Conservation (phyloP, 768 basidiomycete genomes). For the Kwoniella europaea region DNA sequence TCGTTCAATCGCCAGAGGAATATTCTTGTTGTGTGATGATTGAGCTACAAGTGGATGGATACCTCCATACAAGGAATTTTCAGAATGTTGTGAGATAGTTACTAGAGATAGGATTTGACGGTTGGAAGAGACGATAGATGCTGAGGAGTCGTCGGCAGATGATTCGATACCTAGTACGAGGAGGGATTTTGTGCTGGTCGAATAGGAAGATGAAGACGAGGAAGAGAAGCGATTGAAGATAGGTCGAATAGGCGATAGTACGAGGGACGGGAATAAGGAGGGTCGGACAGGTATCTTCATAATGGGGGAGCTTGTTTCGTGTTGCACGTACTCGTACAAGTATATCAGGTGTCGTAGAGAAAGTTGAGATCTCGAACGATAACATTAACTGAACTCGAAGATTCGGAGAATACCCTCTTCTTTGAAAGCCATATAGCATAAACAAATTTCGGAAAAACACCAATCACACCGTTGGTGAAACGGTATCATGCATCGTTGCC, state of each 20-base stretch:
- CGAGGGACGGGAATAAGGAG: too few species aligned
- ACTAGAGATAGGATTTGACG: conserved; percentile 77
- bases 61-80: conserved; percentile 57
- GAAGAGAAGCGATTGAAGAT: too few species aligned
- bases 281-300: too few species aligned
- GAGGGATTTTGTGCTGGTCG: conserved; percentile 25
- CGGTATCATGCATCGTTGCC: conserved; percentile 32
- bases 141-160: conserved; percentile 93
- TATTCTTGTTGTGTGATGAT: conserved; percentile 74
- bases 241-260: too few species aligned
- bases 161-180: conserved; percentile 68
- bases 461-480: conserved; percentile 26
- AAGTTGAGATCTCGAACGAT: neutral
- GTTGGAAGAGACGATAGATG: conserved; percentile 76
- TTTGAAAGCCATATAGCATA: too few species aligned
- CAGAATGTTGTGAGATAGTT: conserved; percentile 76
- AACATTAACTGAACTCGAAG: neutral
- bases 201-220: too few species aligned
- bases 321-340: too few species aligned
- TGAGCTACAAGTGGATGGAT: conserved; percentile 68
- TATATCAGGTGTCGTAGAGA: too few species aligned
- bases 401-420: too few species aligned
- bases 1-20: conserved; percentile 74
- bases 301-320: too few species aligned
- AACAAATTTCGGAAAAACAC: too few species aligned